phyloP scores from a whole-genome alignment of 2,329 filamentous ascomycete species.

The Aspergillus brunneoviolaceus region DNA sequence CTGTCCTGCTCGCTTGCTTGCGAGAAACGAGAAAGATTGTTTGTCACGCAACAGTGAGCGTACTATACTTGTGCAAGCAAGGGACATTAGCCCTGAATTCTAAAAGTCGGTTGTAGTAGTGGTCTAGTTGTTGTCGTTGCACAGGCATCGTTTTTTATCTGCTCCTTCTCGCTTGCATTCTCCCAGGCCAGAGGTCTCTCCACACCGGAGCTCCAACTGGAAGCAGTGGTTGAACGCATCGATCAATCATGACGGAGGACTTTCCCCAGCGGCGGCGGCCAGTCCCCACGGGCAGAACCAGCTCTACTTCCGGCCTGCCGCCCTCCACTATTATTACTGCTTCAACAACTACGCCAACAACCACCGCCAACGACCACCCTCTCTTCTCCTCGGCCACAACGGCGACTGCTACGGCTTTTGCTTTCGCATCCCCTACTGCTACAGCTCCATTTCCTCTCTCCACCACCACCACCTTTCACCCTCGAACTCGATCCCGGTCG shows the following conservation, averaged over 20 bases:
- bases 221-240: neutral
- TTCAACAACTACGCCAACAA: conserved; percentile 8
- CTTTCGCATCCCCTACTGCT: conserved; percentile 7
- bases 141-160: neutral
- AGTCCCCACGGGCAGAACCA: conserved; percentile 28
- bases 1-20: too few relatives aligned
- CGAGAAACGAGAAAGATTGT: neutral
- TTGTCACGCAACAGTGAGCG: neutral
- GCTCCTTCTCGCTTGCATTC: neutral
- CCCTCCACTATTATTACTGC: conserved; percentile 13
- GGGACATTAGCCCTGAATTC: neutral
- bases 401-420: conserved; percentile 13
- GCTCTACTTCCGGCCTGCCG: conserved; percentile 18
- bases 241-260: conserved; percentile 27
- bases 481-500: neutral
- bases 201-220: neutral
- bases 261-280: conserved; percentile 14
- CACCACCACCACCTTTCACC: conserved; percentile 4
- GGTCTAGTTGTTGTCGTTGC: neutral
- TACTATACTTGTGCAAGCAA: neutral
- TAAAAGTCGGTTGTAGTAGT: neutral
- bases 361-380: neutral
- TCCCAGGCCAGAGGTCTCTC: neutral
- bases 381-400: conserved; percentile 7
- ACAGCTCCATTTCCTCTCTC: conserved; percentile 11